Conservation (phyloP, 768 basidiomycete genomes). For the Kwoniella botswanensis region DNA sequence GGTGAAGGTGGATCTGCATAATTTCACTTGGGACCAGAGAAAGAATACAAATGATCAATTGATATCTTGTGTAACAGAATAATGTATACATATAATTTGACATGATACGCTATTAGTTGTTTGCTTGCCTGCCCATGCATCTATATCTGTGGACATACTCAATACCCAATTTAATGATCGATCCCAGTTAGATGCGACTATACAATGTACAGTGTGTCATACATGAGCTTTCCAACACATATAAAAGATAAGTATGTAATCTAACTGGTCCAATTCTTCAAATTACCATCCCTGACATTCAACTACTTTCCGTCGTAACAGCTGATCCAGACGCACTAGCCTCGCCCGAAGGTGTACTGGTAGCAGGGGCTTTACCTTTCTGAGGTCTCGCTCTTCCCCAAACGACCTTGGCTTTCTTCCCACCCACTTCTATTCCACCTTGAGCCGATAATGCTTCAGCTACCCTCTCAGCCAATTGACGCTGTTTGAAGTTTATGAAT, state of each 20-base stretch:
- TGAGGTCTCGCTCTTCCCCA: constrained; percentile 79
- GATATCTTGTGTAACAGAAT: background rate
- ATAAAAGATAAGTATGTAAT: background rate
- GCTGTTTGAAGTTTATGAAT: constrained; percentile 89
- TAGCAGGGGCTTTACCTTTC: constrained; percentile 38
- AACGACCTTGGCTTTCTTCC: constrained; percentile 72
- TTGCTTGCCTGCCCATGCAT: too few species aligned
- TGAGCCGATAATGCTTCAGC: constrained; percentile 78
- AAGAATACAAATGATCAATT: background rate
- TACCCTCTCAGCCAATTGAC: constrained; percentile 80
- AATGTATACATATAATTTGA: constrained; percentile 5
- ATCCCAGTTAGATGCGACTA: too few species aligned
- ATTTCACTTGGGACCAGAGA: too few species aligned
- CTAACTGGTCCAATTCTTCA: background rate
- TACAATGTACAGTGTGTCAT: background rate
- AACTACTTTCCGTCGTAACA: background rate
- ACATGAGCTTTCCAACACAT: background rate
- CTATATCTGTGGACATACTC: too few species aligned
- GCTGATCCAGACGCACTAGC: constrained; percentile 8
- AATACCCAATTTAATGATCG: too few species aligned
- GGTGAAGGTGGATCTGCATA: constrained; percentile 3
- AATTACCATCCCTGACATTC: background rate
- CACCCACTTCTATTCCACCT: constrained; percentile 85
- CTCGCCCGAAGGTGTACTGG: constrained; percentile 4
- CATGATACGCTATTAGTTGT: too few species aligned